Evolutionary conservation across 2,329 filamentous ascomycete species (phyloP).

Genomic region (Fusarium citri): DNA sequence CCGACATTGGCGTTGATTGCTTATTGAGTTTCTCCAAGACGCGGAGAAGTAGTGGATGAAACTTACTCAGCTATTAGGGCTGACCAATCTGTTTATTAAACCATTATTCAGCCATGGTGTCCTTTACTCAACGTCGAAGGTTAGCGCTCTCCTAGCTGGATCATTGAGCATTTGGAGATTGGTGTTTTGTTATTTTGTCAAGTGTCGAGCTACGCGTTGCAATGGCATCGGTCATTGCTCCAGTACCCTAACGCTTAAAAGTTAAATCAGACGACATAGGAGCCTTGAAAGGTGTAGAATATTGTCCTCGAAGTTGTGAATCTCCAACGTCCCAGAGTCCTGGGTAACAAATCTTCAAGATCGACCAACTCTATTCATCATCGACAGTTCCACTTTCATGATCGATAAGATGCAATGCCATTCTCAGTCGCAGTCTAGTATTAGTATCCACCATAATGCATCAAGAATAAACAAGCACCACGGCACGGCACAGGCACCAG

Average conservation of each 20-base stretch:
- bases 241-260: background rate
- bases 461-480: constrained; percentile 32
- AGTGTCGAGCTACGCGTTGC: background rate
- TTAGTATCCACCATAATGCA: constrained; percentile 26
- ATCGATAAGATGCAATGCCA: constrained; percentile 15
- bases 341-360: background rate
- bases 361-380: constrained; percentile 12
- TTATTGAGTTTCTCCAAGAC: background rate
- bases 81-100: background rate
- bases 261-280: constrained; percentile 1
- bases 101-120: background rate
- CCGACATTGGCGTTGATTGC: constrained; percentile 1
- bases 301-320: background rate
- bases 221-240: background rate
- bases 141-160: background rate
- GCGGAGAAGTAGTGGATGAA: background rate
- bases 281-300: background rate
- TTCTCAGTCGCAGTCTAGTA: constrained; percentile 2
- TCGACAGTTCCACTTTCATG: constrained; percentile 11
- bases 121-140: background rate
- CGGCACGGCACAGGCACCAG: constrained; percentile 20
- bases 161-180: too few species aligned
- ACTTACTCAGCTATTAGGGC: background rate
- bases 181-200: background rate
- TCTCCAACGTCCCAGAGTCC: background rate